These are phyloP conservation scores for Boletus sensibilis DNA, from an alignment of 768 basidiomycete species.

Conservation along the genomic window DNA sequence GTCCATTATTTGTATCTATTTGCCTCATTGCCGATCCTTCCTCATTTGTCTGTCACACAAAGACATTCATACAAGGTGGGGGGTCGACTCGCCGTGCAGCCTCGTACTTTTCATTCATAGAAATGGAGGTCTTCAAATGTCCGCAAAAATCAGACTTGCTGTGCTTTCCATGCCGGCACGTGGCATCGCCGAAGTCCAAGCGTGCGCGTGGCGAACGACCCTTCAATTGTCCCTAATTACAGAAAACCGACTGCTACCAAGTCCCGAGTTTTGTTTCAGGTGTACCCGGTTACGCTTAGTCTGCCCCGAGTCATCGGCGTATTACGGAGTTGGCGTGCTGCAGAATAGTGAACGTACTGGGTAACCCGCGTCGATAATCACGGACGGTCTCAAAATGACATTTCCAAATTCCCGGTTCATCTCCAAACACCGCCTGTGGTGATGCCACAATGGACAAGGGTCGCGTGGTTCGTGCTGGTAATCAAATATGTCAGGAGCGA, in stretches of 20 bases:
- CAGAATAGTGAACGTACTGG: too few species aligned
- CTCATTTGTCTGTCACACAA: background rate
- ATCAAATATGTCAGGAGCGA: slow-evolving; percentile 6
- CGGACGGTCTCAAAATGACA: background rate
- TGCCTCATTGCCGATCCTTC: slow-evolving; percentile 18
- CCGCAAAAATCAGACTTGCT: background rate
- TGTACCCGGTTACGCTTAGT: slow-evolving; percentile 2
- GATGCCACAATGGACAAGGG: background rate
- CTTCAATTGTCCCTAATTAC: background rate
- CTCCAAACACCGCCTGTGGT: slow-evolving; percentile 12
- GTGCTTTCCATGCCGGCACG: background rate
- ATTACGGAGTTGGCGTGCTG: background rate
- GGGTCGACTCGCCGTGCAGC: too few species aligned
- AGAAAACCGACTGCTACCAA: background rate
- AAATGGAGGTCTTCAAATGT: background rate
- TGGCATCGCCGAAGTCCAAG: background rate
- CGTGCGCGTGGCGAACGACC: background rate
- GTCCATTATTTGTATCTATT: slow-evolving; percentile 20
- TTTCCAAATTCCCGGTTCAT: slow-evolving; percentile 1
- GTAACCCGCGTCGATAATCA: slow-evolving; percentile 1
- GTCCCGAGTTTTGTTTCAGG: slow-evolving; percentile 12
- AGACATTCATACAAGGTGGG: background rate
- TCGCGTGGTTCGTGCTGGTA: background rate
- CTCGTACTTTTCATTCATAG: background rate
- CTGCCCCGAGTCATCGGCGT: slow-evolving; percentile 2